Evolutionary conservation across 1,139 yeast genomes (phyloP).

Genomic region (Taphrina sp.): DNA sequence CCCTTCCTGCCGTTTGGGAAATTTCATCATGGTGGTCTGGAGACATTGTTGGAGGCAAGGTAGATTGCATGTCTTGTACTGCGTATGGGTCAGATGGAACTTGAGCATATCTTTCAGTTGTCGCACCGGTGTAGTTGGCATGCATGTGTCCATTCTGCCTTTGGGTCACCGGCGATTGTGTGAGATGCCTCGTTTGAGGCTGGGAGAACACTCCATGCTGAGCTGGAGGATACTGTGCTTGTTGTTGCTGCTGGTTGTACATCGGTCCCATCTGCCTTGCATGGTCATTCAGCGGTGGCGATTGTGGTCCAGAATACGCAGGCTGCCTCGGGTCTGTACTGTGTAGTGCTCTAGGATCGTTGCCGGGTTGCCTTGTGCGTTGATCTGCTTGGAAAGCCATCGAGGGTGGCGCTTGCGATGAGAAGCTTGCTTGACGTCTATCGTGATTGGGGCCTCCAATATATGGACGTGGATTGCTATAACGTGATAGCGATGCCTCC

Average conservation of each 20-base stretch:
- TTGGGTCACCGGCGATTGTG: too few relatives aligned
- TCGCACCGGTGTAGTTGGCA: background rate
- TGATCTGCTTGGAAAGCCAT: background rate
- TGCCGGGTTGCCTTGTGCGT: background rate
- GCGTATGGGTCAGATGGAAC: background rate
- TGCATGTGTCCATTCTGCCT: too few relatives aligned
- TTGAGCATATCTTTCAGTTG: too few relatives aligned
- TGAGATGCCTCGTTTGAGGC: background rate
- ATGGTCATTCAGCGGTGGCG: too few relatives aligned
- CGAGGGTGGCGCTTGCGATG: background rate
- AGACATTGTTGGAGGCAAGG: background rate
- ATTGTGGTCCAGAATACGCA: too few relatives aligned
- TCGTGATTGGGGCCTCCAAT: background rate
- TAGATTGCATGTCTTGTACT: background rate
- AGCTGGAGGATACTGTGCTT: background rate
- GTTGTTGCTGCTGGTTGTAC: slow-evolving; percentile 4
- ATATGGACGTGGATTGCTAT: slow-evolving; percentile 19
- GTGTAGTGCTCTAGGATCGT: background rate
- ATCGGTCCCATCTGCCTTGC: background rate
- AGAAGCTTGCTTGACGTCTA: background rate
- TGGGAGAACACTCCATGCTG: background rate
- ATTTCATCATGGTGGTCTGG: background rate
- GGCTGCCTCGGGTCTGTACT: too few relatives aligned
- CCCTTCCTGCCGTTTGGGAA: background rate
- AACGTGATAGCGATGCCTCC: slow-evolving; percentile 49